Conservation (phyloP, 768 basidiomycete genomes). For the Russula griseocarnosa region DNA sequence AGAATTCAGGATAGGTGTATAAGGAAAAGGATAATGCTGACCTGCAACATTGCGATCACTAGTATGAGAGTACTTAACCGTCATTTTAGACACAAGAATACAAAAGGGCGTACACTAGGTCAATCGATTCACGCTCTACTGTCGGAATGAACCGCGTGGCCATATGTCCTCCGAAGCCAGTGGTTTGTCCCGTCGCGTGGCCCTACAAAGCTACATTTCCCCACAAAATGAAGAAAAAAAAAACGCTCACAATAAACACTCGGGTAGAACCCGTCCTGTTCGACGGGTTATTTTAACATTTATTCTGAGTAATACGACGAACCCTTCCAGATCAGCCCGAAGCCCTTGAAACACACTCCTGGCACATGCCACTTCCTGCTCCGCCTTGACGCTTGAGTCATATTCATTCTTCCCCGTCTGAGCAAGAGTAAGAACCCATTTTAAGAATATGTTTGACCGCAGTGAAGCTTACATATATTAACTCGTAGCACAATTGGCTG, state of each 20-base stretch:
- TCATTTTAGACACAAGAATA: constrained; percentile 8
- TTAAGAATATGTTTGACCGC: constrained; percentile 3
- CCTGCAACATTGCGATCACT: constrained; percentile 81
- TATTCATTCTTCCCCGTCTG: constrained; percentile 82
- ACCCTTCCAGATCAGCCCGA: constrained; percentile 83
- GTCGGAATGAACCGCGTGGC: constrained; percentile 90
- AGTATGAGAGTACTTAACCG: neutral
- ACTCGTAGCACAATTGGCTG: constrained; percentile 61
- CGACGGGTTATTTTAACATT: neutral
- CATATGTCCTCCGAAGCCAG: constrained; percentile 67
- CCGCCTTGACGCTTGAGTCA: constrained; percentile 67
- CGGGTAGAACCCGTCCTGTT: constrained; percentile 60
- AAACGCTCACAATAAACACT: constrained; percentile 68
- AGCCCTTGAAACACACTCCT: constrained; percentile 86
- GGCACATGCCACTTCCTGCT: constrained; percentile 52
- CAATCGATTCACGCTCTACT: constrained; percentile 91
- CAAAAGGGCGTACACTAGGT: constrained; percentile 59
- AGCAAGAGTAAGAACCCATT: neutral
- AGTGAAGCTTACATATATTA: constrained; percentile 68
- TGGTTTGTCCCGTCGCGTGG: constrained; percentile 89
- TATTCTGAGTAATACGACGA: constrained; percentile 36
- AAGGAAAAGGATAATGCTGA: constrained; percentile 34
- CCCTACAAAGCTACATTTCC: constrained; percentile 46
- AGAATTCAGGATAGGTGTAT: neutral
- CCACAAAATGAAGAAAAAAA: neutral